phyloP scores from a whole-genome alignment of 306 rosid species.

The Crataegus laevigata region DNA sequence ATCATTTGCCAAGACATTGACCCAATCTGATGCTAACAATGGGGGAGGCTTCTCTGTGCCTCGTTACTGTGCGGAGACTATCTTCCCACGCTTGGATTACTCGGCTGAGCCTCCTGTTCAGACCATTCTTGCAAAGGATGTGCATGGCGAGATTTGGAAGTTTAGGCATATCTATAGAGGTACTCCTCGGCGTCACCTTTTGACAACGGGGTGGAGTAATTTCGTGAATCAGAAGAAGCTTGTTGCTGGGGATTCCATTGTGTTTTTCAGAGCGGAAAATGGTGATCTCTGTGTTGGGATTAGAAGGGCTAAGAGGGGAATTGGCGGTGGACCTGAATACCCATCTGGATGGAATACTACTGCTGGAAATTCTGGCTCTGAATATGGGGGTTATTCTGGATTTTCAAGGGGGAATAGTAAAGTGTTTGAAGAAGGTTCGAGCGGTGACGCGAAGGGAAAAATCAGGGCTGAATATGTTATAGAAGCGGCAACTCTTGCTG shows the following conservation, averaged over 20 bases:
- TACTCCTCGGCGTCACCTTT: slow-evolving; percentile 90
- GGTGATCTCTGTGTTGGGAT: slow-evolving; percentile 96
- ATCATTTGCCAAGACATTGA: slow-evolving; percentile 87
- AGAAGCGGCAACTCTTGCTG: slow-evolving; percentile 74
- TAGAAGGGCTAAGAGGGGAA: slow-evolving; percentile 89
- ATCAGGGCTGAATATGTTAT: slow-evolving; percentile 46
- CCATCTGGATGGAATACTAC: slow-evolving; percentile 51
- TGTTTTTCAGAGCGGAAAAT: slow-evolving; percentile 69
- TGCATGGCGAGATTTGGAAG: slow-evolving; percentile 87
- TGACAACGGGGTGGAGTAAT: slow-evolving; percentile 98
- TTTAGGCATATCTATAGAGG: slow-evolving; percentile 97
- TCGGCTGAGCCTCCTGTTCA: slow-evolving; percentile 87
- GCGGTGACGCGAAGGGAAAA: slow-evolving; percentile 36
- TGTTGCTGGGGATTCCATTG: slow-evolving; percentile 94
- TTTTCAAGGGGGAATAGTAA: slow-evolving; percentile 29
- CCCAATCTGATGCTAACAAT: slow-evolving; percentile 95
- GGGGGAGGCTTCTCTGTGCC: slow-evolving; percentile 99
- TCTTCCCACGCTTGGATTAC: slow-evolving; percentile 78
- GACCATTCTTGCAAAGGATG: slow-evolving; percentile 74
- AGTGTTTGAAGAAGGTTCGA: slow-evolving; percentile 18
- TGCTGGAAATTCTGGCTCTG: slow-evolving; percentile 18
- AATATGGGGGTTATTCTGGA: slow-evolving; percentile 37
- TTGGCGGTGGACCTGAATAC: slow-evolving; percentile 65
- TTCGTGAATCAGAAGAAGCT: slow-evolving; percentile 94
- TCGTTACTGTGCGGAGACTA: slow-evolving; percentile 92